phyloP scores from a whole-genome alignment of 352 stramenopile genomes.

The Phytophthora ohioensis region DNA sequence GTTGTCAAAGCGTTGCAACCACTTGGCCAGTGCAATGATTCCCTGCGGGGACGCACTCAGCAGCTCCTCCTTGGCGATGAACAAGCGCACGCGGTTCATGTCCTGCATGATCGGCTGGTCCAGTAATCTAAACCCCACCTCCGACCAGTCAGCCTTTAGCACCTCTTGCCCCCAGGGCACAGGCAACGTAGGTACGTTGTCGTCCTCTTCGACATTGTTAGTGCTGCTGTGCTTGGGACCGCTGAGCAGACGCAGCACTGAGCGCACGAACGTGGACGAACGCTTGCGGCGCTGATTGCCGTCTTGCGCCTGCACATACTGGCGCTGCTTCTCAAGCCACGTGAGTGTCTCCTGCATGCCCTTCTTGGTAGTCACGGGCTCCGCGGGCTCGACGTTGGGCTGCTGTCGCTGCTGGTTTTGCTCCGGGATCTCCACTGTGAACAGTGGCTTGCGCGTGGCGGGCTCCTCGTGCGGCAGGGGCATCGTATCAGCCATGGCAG shows the following conservation, averaged over 20 bases:
- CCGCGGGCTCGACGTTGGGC: background rate
- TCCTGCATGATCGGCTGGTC: constrained; percentile 71
- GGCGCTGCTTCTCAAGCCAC: constrained; percentile 75
- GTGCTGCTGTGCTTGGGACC: constrained; percentile 28
- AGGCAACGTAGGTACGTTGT: constrained; percentile 39
- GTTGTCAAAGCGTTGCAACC: constrained; percentile 69
- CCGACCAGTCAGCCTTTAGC: constrained; percentile 56
- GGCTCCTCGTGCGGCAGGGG: constrained; percentile 16
- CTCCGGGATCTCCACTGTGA: constrained; percentile 17
- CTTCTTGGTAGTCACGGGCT: constrained; percentile 29
- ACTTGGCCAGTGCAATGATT: constrained; percentile 66
- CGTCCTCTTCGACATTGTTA: constrained; percentile 21
- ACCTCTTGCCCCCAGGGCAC: constrained; percentile 58
- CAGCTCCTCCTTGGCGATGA: constrained; percentile 62
- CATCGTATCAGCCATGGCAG: constrained; percentile 34
- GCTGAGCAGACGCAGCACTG: constrained; percentile 63
- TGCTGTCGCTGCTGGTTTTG: background rate
- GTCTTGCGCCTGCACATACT: constrained; percentile 36
- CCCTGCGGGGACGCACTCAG: constrained; percentile 57
- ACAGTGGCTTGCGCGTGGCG: constrained; percentile 58
- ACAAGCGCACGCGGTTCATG: constrained; percentile 55
- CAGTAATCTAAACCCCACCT: constrained; percentile 60
- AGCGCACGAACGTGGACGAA: constrained; percentile 70
- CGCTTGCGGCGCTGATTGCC: constrained; percentile 55
- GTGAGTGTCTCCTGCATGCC: constrained; percentile 70